Base-by-base conservation (phyloP, 345 rosid genomes). In the Eucalyptus tenuipes region DNA sequence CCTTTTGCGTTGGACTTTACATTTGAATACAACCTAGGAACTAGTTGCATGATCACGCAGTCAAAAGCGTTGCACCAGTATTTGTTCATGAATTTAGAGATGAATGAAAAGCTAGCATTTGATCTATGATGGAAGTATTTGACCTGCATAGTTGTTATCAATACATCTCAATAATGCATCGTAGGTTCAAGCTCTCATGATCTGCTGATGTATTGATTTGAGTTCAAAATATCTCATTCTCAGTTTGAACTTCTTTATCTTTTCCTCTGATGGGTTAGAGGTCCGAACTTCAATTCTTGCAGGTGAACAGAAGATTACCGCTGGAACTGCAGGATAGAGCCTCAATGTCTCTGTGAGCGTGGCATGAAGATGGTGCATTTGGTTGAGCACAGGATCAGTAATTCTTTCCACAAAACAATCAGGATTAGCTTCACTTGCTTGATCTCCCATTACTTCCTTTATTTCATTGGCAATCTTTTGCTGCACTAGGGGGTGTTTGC, bases 281-380 rank as follows among this genome's bases (percentile, higher is more conserved):
- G 13, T 29, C n/a, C n/a, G 37, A 64, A 71, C 4, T 37, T 29
- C 4, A 87, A 11, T 37, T 37, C 42, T 66, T 27, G 40, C 53
- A 20, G 7, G 45, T 14, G 49, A 12, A 24, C 17, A 50, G 25
- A 75, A 48, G 37, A 31, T 89, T 95, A 95, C 97, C 92, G 91
- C 42, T 44, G 98, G 99, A 16, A 92, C 94, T 37, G 94, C 88
- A 90, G 98, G 98, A 88, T 95, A 94, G 9, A 97, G 92, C 90
- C 99, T 92, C 90, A 95, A 89, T 85, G 98, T 95, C 93, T 97
- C 99, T 20, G 97, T 91, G 86, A 97, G 91, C 8, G 96, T 90
- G 44, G 98, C 97, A 57, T 96, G 98, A 88, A 97, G 98, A 90
- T 95, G 95, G 40, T 95, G 97, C 98, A 95, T 94, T 68, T 87